phyloP scores from a whole-genome alignment of 768 basidiomycete species.

The Tulasnella sp. region DNA sequence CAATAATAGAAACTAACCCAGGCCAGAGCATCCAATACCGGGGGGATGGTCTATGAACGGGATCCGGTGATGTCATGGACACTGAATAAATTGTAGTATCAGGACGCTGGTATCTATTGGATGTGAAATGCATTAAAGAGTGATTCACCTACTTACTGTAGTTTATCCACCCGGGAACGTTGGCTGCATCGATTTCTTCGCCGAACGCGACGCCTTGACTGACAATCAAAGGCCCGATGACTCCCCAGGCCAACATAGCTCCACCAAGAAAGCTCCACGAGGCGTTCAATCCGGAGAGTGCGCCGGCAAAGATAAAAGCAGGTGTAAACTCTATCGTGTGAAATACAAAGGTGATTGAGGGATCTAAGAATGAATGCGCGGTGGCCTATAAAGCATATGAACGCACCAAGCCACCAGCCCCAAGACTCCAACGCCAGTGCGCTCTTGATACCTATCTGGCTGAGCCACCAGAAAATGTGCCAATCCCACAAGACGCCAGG shows the following conservation, averaged over 20 bases:
- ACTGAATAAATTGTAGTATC: background rate
- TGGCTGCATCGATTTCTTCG: slow-evolving; percentile 1
- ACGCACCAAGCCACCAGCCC: slow-evolving; percentile 16
- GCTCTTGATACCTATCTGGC: background rate
- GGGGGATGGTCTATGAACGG: slow-evolving; percentile 4
- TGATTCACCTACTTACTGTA: slow-evolving; percentile 9
- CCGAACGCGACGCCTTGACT: slow-evolving; percentile 4
- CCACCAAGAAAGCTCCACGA: slow-evolving; percentile 13
- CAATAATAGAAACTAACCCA: no score
- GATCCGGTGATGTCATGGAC: slow-evolving; percentile 9
- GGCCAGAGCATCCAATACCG: slow-evolving; percentile 16
- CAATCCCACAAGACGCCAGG: slow-evolving; percentile 39
- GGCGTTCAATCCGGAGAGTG: slow-evolving; percentile 13
- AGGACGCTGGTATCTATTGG: no score
- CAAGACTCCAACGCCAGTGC: slow-evolving; percentile 1
- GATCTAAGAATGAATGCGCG: no score
- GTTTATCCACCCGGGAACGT: slow-evolving; percentile 3
- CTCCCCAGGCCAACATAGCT: slow-evolving; percentile 11
- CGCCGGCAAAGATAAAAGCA: slow-evolving; percentile 6
- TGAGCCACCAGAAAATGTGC: slow-evolving; percentile 15
- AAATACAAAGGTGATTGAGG: no score
- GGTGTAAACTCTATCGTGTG: slow-evolving; percentile 9
- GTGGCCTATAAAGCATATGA: no score
- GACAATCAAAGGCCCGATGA: slow-evolving; percentile 10
- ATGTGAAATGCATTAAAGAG: no score